Conservation (phyloP, 768 basidiomycete genomes). For the button mushroom (Agaricus bisporus) region DNA sequence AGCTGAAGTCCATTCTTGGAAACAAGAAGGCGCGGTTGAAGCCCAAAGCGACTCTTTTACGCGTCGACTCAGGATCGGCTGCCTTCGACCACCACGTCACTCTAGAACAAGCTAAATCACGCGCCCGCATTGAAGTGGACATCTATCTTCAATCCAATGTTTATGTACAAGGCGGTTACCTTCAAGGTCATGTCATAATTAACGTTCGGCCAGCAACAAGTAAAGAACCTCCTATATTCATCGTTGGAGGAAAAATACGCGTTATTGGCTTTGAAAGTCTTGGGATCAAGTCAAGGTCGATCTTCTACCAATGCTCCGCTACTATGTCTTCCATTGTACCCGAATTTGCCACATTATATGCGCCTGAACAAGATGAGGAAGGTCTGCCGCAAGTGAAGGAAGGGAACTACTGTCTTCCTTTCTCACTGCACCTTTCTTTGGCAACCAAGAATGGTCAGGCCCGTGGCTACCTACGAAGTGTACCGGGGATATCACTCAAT, state of each 20-base stretch:
- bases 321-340: slow-evolving; percentile 45
- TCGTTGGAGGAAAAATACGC: slow-evolving; percentile 73
- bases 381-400: slow-evolving; percentile 58
- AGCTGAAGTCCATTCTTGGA: slow-evolving; percentile 60
- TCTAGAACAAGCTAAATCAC: slow-evolving; percentile 68
- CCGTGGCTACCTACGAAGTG: slow-evolving; percentile 51
- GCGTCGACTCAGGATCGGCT: slow-evolving; percentile 17
- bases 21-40: slow-evolving; percentile 52
- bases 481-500: slow-evolving; percentile 57
- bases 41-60: slow-evolving; percentile 41
- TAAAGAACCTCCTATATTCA: slow-evolving; percentile 51
- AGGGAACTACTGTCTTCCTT: slow-evolving; percentile 68
- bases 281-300: slow-evolving; percentile 53
- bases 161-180: slow-evolving; percentile 71
- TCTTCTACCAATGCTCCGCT: slow-evolving; percentile 75
- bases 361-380: slow-evolving; percentile 44
- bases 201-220: slow-evolving; percentile 49
- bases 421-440: slow-evolving; percentile 61
- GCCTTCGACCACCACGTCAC: slow-evolving; percentile 26
- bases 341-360: slow-evolving; percentile 35
- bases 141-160: slow-evolving; percentile 69
- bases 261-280: slow-evolving; percentile 82
- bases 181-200: slow-evolving; percentile 67
- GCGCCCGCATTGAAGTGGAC: slow-evolving; percentile 77
- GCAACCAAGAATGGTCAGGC: slow-evolving; percentile 44